Base-by-base conservation (phyloP, 2,329 filamentous ascomycete species). In the Ophiostoma novo-ulmi region DNA sequence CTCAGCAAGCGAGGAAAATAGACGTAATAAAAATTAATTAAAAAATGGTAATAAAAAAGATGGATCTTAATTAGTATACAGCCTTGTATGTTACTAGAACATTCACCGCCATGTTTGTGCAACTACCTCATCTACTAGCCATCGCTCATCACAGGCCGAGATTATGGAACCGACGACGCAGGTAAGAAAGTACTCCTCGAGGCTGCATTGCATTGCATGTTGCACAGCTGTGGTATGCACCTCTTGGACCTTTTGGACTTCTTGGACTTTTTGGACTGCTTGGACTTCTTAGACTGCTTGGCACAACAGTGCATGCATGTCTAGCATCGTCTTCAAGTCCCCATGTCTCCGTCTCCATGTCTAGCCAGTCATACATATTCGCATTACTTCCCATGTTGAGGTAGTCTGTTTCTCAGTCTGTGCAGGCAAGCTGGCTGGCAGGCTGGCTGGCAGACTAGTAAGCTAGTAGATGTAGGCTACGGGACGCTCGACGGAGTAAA, bases 131-230 rank as follows among this genome's bases (percentile, higher is more conserved):
- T 7, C 11, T 58, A 17, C 8, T 58, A 22, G 8, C 26, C 22
- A 31, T 58, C 48, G 48, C 5, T 22, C 52, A 58, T 31, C 52
- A 22, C n/a, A 58, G 52, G 52, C 52, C 52, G 52, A 58, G 52
- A 58, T 26, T 58, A 58, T 58, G 52, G 52, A 11, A 58, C 52
- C 52, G 52, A 26, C 52, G 22, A 58, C 52, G 52, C 52, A 58
- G 22, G 52, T 26, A 26, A 26, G 52, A 26, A 58, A 58, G 22
- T 26, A 58, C 52, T 58, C 52, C 52, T 58, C 52, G 52, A 26
- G 52, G 52, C 52, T 58, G 52, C 52, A 58, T 58, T 58, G 52
- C 52, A 58, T 58, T 58, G 52, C 52, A 58, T 58, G 52, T 17
- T 48, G 44, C 44, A 48, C 44, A 20, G 17, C 44, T 48, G 20